A percentile compares a stretch with the other conserved stretches of the same genome.
Conservation (phyloP, 176 grass and related monocot genomes). For the Bothriochloa decipiens region DNA sequence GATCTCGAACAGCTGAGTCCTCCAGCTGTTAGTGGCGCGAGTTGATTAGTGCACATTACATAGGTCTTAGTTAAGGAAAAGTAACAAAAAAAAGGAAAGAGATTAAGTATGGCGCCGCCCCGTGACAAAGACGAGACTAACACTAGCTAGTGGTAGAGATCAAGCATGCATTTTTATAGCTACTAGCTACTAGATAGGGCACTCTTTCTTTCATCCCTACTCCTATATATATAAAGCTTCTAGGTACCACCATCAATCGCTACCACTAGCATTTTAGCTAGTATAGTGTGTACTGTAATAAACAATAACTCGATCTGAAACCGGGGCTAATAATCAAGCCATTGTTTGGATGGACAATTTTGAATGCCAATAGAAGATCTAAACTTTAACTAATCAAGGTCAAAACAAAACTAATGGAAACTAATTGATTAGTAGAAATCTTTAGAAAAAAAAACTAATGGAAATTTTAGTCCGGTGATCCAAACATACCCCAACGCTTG, state of each 20-base stretch:
- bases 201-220: no score
- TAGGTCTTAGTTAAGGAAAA: conserved; percentile 21
- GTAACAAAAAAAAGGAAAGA: background rate
- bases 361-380: no score
- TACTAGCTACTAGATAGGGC: background rate
- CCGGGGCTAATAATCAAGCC: no score
- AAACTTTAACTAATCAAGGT: no score
- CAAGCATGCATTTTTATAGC: background rate
- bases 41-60: conserved; percentile 9
- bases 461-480: no score
- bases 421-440: no score
- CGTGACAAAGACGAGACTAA: background rate
- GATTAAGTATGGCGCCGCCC: background rate
- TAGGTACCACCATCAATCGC: background rate
- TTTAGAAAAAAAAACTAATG: no score
- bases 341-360: no score
- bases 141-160: background rate
- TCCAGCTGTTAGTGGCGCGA: background rate
- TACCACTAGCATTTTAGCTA: background rate
- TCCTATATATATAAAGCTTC: no score
- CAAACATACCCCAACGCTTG: no score
- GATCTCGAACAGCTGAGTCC: conserved; percentile 2
- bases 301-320: background rate
- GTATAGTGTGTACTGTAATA: background rate
- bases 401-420: no score